Percentiles rank a stretch among this genome's conserved stretches.
Conservation (phyloP, 345 rosid species). For the Abelmoschus esculentus region DNA sequence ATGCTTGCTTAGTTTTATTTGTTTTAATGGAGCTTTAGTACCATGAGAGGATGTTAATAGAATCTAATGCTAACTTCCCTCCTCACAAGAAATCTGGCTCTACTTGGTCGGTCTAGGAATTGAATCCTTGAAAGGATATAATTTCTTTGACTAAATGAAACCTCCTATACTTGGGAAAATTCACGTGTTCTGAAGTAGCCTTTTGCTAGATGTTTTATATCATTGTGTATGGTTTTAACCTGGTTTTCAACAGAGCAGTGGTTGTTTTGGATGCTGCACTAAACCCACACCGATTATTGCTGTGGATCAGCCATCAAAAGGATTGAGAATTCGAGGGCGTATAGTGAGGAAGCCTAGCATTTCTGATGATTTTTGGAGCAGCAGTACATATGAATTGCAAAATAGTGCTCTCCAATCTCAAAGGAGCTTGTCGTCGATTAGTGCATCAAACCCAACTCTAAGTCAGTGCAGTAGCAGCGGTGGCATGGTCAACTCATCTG, state of each 20-base stretch:
- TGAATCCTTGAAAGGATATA: not conserved
- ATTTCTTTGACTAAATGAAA: not conserved
- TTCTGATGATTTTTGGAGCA: conserved; percentile 59
- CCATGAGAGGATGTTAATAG: not conserved
- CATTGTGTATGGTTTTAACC: conserved; percentile 11
- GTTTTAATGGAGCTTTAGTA: not conserved
- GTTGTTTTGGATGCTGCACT: conserved; percentile 65
- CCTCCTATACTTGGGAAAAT: not conserved
- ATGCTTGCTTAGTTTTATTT: not conserved
- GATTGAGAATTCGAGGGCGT: conserved; percentile 38
- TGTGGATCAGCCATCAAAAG: conserved; percentile 43
- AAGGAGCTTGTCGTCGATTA: conserved; percentile 45
- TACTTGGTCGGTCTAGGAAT: not conserved
- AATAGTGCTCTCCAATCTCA: conserved; percentile 35
- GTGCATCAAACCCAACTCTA: conserved; percentile 25
- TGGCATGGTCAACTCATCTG: conserved; percentile 15
- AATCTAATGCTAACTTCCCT: not conserved
- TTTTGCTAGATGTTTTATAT: not conserved
- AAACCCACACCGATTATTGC: conserved; percentile 40
- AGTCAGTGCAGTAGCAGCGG: conserved; percentile 16
- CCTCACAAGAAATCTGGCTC: not conserved
- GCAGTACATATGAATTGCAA: conserved; percentile 55
- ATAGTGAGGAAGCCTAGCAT: conserved; percentile 31
- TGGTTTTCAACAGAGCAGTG: conserved; percentile 32
- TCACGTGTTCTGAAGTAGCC: not conserved